Evolutionary conservation across 345 rosid genomes (phyloP), one percentile per base, ranked within the genome.

Genomic region (Geranium rotundifolium): DNA sequence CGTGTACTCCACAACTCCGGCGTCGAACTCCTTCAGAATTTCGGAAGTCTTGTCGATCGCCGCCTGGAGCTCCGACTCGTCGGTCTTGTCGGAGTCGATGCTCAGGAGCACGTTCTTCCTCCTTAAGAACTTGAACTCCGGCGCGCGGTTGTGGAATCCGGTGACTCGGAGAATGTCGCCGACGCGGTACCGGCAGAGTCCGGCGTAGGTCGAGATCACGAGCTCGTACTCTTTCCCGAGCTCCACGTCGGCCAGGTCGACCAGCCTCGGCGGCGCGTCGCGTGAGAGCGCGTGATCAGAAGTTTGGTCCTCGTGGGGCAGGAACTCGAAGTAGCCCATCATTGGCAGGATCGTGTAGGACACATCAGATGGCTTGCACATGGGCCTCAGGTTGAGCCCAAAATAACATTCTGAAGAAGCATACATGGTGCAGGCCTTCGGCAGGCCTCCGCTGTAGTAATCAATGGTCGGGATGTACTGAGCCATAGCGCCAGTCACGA

Each of bases 351-450:
- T 87, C 13, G 96, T 91, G 70, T 91, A 91, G 6, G 98, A 86
- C 65, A 91, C 98, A 67, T 89, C 90, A 3, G 74, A 75, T 41
- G 98, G 98, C 20, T 76, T 62, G 78, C 95, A 75, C 7, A 87
- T 61, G 1, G 96, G 98, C 63, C 81, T 77, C n/a, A 89, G 77
- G 68, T 91, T 91, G 71, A 91, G 85, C 20, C 98, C 96, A 56
- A 88, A 85, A 77, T 79, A 91, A 67, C 98, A 86, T 72, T 91
- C 97, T 15, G 97, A 91, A n/a, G 96, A 91, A 54, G 89, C 96
- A 76, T 89, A 91, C 98, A 91, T 91, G 7, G 86, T 87, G 34
- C 96, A 89, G 68, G 87, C 73, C 70, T 89, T 69, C 7, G 96
- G 98, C 54, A 87, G 72, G 34, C 96, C 96, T 4, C 92, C 96